phyloP scores from a whole-genome alignment of 148 eudicot species.

The Vaccinium macrocarpon region DNA sequence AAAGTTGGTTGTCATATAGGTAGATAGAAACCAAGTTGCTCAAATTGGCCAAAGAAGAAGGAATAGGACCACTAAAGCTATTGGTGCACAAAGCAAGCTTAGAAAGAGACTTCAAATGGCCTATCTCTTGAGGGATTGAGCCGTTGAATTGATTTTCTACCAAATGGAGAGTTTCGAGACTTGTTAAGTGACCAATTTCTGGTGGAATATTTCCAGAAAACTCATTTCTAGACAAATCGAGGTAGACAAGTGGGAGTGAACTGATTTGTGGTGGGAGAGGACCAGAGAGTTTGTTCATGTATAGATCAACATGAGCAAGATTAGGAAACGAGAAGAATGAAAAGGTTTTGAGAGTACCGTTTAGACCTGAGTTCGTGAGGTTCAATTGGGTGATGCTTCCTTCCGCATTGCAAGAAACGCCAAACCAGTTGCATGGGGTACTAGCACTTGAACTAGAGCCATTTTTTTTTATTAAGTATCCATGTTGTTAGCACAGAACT shows the following conservation, averaged over 20 bases:
- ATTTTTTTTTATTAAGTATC: constrained; percentile 16
- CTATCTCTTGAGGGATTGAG: neutral
- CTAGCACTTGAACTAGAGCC: constrained; percentile 16
- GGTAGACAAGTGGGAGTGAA: constrained; percentile 6
- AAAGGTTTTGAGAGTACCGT: constrained; percentile 13
- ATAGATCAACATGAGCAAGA: constrained; percentile 33
- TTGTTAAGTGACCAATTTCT: constrained; percentile 2
- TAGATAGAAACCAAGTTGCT: neutral
- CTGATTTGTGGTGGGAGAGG: constrained; percentile 8
- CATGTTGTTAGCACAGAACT: constrained; percentile 33
- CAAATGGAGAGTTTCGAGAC: neutral
- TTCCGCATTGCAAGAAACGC: constrained; percentile 33
- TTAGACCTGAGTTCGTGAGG: constrained; percentile 31
- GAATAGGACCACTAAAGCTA: neutral
- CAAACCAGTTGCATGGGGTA: constrained; percentile 41
- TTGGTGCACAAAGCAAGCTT: neutral
- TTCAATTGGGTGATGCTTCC: constrained; percentile 27
- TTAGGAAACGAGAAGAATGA: constrained; percentile 32
- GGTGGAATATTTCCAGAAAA: constrained; percentile 11
- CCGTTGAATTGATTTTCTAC: neutral
- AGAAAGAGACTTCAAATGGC: neutral
- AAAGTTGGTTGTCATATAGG: neutral
- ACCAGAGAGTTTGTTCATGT: constrained; percentile 32
- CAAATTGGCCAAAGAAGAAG: neutral
- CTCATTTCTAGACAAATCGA: neutral